These are phyloP conservation scores for Acanthamoeba triangularis DNA, from an alignment of 208 protist species.

Conservation along the genomic window DNA sequence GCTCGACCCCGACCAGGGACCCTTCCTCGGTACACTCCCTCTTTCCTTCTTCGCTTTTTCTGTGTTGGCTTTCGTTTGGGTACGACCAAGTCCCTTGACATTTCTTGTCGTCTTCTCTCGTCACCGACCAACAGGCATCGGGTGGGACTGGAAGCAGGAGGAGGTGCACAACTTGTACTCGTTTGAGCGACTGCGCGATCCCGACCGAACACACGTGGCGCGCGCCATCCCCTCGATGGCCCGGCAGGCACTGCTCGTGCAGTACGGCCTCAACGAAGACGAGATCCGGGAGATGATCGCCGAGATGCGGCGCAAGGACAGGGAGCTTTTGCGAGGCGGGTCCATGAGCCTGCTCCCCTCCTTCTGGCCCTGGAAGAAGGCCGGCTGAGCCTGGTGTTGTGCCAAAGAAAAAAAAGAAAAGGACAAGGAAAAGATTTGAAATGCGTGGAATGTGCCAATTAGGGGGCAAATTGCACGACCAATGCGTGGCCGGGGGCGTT, in stretches of 20 bases:
- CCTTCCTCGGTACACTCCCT: conserved; percentile 9
- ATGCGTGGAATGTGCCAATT: neutral
- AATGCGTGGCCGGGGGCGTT: conserved; percentile 14
- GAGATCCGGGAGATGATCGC: neutral
- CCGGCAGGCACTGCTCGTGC: neutral
- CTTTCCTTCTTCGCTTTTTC: neutral
- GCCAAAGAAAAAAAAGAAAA: neutral
- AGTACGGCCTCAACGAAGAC: conserved; percentile 1
- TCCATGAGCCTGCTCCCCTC: neutral
- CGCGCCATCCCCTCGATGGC: neutral
- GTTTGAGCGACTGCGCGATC: conserved; percentile 35
- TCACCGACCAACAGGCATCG: neutral
- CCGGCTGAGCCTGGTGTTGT: neutral
- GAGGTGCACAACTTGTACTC: conserved; percentile 51
- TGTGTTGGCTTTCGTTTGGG: neutral
- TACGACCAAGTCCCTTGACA: neutral
- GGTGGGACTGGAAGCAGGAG: conserved; percentile 60
- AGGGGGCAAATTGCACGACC: conserved; percentile 34
- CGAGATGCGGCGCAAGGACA: conserved; percentile 49
- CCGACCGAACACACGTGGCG: neutral
- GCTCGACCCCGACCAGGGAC: conserved; percentile 34
- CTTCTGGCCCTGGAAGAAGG: conserved; percentile 57
- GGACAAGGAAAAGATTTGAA: neutral
- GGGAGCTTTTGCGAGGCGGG: neutral
- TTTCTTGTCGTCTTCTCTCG: neutral